These are phyloP conservation scores for Rosa chinensis DNA, from an alignment of 306 rosid species.

Conservation along the genomic window DNA sequence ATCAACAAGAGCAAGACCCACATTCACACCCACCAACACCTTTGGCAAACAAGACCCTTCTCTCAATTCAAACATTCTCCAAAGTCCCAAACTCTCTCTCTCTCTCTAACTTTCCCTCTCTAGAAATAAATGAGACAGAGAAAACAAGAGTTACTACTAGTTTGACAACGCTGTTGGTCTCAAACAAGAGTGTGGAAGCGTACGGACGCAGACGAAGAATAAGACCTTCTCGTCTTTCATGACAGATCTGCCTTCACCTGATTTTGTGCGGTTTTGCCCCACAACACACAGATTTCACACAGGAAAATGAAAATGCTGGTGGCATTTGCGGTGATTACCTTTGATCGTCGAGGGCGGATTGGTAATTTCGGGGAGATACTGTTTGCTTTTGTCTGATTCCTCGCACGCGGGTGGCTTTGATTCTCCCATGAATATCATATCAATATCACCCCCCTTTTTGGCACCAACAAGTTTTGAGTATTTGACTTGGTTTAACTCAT, in stretches of 20 bases:
- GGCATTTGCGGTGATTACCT: constrained; percentile 23
- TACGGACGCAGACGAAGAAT: constrained; percentile 27
- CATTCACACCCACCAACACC: constrained; percentile 51
- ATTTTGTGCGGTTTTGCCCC: constrained; percentile 11
- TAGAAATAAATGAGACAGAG: constrained; percentile 7
- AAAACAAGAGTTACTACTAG: not conserved
- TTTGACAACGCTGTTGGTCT: constrained; percentile 16
- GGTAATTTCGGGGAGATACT: constrained; percentile 5
- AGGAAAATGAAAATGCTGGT: not conserved
- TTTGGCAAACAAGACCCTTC: constrained; percentile 61
- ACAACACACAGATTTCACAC: constrained; percentile 16
- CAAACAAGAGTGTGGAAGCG: constrained; percentile 18
- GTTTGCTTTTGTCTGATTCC: constrained; percentile 2
- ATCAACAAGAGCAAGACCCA: constrained; percentile 65
- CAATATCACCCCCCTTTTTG: constrained; percentile 16
- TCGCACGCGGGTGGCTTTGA: constrained; percentile 34
- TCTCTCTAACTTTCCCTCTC: not conserved
- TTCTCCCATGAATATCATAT: constrained; percentile 11
- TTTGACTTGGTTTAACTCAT: constrained; percentile 1
- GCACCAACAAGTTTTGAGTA: constrained; percentile 1
- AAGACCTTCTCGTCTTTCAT: constrained; percentile 20
- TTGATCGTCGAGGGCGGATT: not conserved
- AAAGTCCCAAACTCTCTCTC: constrained; percentile 7
- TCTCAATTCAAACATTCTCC: constrained; percentile 52
- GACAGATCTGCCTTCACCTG: constrained; percentile 30